Base-by-base conservation (phyloP, 2,329 filamentous ascomycete genomes). In the Domatiomyces catenatus region DNA sequence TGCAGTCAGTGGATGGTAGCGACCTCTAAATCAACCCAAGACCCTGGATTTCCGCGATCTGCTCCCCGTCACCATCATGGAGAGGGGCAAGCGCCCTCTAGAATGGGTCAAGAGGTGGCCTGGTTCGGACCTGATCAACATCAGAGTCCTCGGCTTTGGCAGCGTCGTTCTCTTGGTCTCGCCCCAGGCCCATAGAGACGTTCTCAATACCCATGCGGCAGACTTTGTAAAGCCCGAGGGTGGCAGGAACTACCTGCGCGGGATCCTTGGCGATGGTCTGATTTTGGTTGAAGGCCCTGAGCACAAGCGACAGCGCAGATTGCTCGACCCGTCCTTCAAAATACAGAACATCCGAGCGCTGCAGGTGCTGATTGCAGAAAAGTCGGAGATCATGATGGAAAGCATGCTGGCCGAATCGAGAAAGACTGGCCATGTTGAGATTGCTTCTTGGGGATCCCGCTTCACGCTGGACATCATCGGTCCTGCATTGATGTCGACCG, bases 381-480 rank as follows among this genome's bases (percentile, higher is more conserved):
- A 36, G 28, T 8, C 28, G 12, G 28, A 36, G 28, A 36, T 36
- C 28, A 36, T 36, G 28, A 36, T 36, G 28, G 28, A 36, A 36
- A 36, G 28, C 5, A 36, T 36, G 28, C 12, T 36, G 28, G 28
- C 28, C 28, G 28, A 36, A 8, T 36, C 28, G 2, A 36, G 8
- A 12, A 36, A 5, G 8, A 8, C 7, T 5, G 28, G 28, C 28
- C 67, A 76, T 3, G 62, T 85, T 18, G 75, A 84, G 55, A 70
- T 83, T 2, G 67, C 73, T 46, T 64, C 68, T 44, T 88, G 82
- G 81, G 75, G 76, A 4, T 82, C 78, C 48, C 74, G 83, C 18
- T 76, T 75, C 5, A 84, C 84, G 1, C 73, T 89, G 12, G 84
- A 88, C 61, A 86, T 88, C 54, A 46, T 36, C 28, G 28, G 28